A percentile compares a stretch with the other conserved stretches of the same genome.
These are phyloP conservation scores for Pseudogymnoascus sp. DNA, from an alignment of 2,329 filamentous ascomycete species.

Conservation along the genomic window DNA sequence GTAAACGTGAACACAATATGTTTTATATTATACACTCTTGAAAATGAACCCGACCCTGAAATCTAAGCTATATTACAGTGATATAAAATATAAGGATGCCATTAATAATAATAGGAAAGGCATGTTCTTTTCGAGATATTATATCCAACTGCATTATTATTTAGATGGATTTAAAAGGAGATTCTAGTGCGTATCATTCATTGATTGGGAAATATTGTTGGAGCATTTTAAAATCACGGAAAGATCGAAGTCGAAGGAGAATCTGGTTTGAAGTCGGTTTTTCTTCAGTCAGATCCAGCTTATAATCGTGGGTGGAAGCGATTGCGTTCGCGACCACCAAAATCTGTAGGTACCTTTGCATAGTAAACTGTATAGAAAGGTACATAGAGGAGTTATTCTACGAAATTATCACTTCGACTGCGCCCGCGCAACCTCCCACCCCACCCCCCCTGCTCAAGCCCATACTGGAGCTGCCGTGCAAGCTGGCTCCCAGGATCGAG, in stretches of 20 bases:
- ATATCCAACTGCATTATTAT: not conserved
- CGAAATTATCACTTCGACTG: too few relatives aligned
- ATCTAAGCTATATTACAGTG: not conserved
- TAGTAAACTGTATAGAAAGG: too few relatives aligned
- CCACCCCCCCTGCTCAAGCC: too few relatives aligned
- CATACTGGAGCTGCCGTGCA: too few relatives aligned
- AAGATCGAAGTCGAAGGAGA: too few relatives aligned
- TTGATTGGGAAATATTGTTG: not conserved
- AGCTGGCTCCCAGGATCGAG: too few relatives aligned
- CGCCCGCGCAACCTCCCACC: too few relatives aligned
- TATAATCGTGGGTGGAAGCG: too few relatives aligned
- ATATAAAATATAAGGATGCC: not conserved
- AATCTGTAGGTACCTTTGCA: too few relatives aligned
- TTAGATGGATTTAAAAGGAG: not conserved
- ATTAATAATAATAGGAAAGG: not conserved
- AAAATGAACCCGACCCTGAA: not conserved
- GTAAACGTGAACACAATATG: slow-evolving; percentile 14
- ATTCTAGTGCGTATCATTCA: not conserved
- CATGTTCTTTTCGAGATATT: not conserved
- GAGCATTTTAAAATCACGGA: not conserved
- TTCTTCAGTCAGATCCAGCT: not conserved
- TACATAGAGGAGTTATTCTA: too few relatives aligned
- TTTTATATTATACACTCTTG: not conserved
- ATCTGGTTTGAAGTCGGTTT: not conserved
- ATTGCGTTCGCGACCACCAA: not conserved